A percentile compares a stretch with the other conserved stretches of the same genome.
These are phyloP conservation scores for Daldinia caldariorum DNA, from an alignment of 495 filamentous ascomycete species.

Conservation along the genomic window DNA sequence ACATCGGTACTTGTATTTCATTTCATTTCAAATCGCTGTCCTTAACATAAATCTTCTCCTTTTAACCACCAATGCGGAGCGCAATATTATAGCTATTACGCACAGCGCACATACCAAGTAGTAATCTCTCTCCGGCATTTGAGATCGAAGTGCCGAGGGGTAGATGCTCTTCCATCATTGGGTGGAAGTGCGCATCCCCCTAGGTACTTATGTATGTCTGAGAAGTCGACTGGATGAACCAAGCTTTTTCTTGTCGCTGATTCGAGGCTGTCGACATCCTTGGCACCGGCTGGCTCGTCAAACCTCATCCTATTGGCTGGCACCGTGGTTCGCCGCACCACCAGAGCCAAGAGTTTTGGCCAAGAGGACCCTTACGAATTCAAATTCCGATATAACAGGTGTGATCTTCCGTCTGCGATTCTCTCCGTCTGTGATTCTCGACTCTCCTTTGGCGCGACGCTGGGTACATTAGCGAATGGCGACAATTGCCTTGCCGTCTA, in stretches of 20 bases:
- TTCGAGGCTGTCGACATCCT: slow-evolving; percentile 17
- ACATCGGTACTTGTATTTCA: neutral
- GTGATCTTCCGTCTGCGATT: slow-evolving; percentile 18
- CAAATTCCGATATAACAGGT: slow-evolving; percentile 27
- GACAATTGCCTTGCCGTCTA: neutral
- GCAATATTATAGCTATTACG: slow-evolving; percentile 5
- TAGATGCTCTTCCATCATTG: neutral
- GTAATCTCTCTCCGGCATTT: slow-evolving; percentile 19
- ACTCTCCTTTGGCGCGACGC: neutral
- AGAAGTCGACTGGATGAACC: slow-evolving; percentile 11
- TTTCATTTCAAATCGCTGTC: slow-evolving; percentile 1
- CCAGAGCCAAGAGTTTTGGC: slow-evolving; percentile 43
- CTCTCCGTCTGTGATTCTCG: slow-evolving; percentile 12
- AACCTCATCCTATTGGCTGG: slow-evolving; percentile 24
- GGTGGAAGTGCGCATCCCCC: neutral
- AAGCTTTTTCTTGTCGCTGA: slow-evolving; percentile 25
- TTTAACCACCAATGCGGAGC: slow-evolving; percentile 3
- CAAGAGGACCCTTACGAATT: slow-evolving; percentile 37
- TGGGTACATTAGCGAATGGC: neutral
- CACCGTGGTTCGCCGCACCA: slow-evolving; percentile 31
- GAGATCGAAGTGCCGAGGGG: slow-evolving; percentile 8
- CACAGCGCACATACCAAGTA: neutral
- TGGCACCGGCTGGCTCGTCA: slow-evolving; percentile 25
- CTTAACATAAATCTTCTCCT: neutral
- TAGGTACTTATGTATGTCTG: no score